These are phyloP conservation scores for Xylariaceae sp. DNA, from an alignment of 2,329 filamentous ascomycete species.

Conservation along the genomic window DNA sequence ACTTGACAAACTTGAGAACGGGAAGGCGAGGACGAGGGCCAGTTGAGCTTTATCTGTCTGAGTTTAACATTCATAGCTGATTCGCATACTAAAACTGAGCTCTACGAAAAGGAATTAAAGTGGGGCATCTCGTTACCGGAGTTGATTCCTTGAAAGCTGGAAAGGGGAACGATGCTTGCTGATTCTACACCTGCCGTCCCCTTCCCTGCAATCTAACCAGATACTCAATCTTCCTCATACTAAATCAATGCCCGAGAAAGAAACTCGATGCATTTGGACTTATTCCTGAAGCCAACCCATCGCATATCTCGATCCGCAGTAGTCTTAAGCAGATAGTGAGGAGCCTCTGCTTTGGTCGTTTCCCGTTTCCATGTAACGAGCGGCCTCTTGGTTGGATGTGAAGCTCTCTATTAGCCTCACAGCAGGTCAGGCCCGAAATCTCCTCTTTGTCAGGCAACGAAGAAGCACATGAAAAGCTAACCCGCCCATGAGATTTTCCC, in stretches of 20 bases:
- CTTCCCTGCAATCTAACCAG: background rate
- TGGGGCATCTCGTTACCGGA: background rate
- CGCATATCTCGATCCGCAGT: conserved; percentile 9
- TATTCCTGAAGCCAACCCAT: conserved; percentile 2
- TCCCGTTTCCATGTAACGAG: conserved; percentile 13
- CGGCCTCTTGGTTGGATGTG: conserved; percentile 4
- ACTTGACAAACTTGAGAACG: background rate
- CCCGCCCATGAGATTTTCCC: conserved; percentile 9
- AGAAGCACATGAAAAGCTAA: conserved; percentile 21
- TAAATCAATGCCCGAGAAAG: background rate
- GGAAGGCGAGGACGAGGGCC: too few species aligned
- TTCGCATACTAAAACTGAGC: background rate
- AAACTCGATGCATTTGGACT: background rate
- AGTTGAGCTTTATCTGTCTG: background rate
- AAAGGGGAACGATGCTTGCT: background rate
- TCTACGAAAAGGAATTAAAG: conserved; percentile 3
- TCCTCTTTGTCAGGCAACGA: conserved; percentile 15
- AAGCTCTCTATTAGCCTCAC: conserved; percentile 18
- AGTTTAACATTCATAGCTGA: background rate
- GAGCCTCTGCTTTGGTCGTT: background rate
- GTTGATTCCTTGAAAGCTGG: background rate
- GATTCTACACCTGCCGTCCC: background rate
- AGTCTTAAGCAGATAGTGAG: background rate
- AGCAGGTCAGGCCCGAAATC: conserved; percentile 22
- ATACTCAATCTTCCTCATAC: background rate